phyloP scores from a whole-genome alignment of 345 rosid species.

The Mangifera indica region DNA sequence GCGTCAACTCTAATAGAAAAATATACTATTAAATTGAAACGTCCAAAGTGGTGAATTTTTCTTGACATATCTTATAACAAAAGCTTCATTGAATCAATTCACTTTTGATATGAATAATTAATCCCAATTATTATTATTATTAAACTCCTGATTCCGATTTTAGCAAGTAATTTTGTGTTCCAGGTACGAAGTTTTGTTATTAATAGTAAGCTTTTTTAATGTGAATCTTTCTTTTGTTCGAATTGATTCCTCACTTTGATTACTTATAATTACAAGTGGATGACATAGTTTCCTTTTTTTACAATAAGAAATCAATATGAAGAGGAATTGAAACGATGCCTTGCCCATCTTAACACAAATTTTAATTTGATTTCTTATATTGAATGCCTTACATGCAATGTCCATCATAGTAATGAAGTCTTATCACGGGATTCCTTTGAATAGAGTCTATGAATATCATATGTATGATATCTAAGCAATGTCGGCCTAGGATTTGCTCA shows the following conservation, averaged over 20 bases:
- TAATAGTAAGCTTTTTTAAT: neutral
- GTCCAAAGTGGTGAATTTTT: neutral
- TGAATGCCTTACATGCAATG: neutral
- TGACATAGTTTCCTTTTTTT: neutral
- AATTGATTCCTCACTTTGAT: neutral
- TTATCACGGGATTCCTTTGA: slow-evolving; percentile 15
- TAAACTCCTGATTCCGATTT: slow-evolving; percentile 19
- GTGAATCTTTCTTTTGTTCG: neutral
- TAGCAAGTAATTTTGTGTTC: slow-evolving; percentile 4
- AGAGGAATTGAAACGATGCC: slow-evolving; percentile 24
- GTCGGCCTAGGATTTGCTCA: too few relatives aligned
- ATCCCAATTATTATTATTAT: neutral
- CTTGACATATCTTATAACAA: neutral
- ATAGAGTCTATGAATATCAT: too few relatives aligned
- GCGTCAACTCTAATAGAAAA: too few relatives aligned
- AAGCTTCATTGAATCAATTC: neutral
- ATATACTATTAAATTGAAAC: neutral
- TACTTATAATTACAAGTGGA: slow-evolving; percentile 10
- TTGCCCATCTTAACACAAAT: slow-evolving; percentile 7
- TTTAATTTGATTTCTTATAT: neutral
- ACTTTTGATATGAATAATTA: slow-evolving; percentile 8
- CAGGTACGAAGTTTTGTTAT: slow-evolving; percentile 11
- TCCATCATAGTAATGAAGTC: slow-evolving; percentile 13
- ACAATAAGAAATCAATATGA: slow-evolving; percentile 33
- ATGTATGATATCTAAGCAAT: too few relatives aligned